A percentile compares a stretch with the other conserved stretches of the same genome.
Conservation (phyloP, 164 flowering plant species). For the Pachysandra terminalis region DNA sequence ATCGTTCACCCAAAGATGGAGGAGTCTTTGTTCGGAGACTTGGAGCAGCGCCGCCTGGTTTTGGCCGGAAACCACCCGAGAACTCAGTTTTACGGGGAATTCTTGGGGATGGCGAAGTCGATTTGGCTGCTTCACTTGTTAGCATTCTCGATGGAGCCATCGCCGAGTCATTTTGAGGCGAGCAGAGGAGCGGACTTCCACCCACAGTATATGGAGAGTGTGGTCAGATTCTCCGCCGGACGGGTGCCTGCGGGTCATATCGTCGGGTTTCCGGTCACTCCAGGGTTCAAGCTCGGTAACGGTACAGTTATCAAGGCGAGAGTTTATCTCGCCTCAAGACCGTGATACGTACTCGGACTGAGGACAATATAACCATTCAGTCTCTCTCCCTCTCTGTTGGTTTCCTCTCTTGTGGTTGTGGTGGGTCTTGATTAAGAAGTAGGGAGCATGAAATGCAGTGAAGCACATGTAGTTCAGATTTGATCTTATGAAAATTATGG, state of each 20-base stretch:
- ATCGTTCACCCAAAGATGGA: slow-evolving; percentile 87
- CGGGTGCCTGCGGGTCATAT: slow-evolving; percentile 40
- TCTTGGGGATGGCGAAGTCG: slow-evolving; percentile 70
- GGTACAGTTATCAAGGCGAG: slow-evolving; percentile 73
- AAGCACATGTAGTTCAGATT: no score
- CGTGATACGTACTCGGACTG: slow-evolving; percentile 3
- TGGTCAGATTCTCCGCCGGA: slow-evolving; percentile 43
- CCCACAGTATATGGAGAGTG: slow-evolving; percentile 89
- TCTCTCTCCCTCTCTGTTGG: no score
- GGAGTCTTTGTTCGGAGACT: slow-evolving; percentile 77
- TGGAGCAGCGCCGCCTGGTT: slow-evolving; percentile 63
- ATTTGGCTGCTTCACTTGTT: slow-evolving; percentile 91
- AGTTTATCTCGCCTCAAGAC: slow-evolving; percentile 59
- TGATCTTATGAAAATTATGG: no score
- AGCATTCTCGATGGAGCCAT: slow-evolving; percentile 78
- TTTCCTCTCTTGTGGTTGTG: no score
- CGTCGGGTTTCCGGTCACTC: slow-evolving; percentile 78
- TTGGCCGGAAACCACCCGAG: slow-evolving; percentile 73
- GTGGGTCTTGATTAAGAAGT: no score
- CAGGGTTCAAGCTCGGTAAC: slow-evolving; percentile 78
- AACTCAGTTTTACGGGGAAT: slow-evolving; percentile 69
- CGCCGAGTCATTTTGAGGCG: slow-evolving; percentile 76
- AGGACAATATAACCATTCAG: no score
- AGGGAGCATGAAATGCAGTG: no score
- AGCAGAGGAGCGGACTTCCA: slow-evolving; percentile 77